phyloP scores from a whole-genome alignment of 2,329 filamentous ascomycete genomes.

The Graphiopsis chlorocephala region DNA sequence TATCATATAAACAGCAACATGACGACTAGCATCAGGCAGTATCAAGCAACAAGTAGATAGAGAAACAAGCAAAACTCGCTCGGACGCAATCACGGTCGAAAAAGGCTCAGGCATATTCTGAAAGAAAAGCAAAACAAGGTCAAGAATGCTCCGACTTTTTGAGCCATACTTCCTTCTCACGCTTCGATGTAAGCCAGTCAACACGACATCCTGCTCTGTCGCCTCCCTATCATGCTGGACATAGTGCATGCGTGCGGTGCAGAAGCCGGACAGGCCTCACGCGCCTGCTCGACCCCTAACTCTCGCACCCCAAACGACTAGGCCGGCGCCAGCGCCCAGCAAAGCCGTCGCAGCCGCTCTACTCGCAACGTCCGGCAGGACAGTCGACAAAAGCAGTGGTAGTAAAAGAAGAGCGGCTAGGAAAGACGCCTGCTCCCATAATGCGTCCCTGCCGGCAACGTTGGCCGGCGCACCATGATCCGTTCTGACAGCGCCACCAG shows the following conservation, averaged over 20 bases:
- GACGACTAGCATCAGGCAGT: neutral
- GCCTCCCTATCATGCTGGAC: neutral
- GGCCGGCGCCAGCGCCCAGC: constrained; percentile 37
- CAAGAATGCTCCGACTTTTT: neutral
- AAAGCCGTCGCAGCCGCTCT: constrained; percentile 40
- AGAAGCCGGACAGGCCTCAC: neutral
- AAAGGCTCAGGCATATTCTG: neutral
- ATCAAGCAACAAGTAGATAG: neutral
- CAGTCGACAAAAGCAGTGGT: constrained; percentile 42
- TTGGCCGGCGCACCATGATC: constrained; percentile 11
- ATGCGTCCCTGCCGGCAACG: neutral
- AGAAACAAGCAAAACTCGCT: neutral
- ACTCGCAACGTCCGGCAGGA: constrained; percentile 43
- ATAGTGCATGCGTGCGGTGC: neutral
- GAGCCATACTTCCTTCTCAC: neutral
- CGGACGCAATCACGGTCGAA: neutral
- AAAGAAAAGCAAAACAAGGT: neutral
- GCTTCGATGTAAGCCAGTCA: neutral
- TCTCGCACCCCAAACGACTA: constrained; percentile 24
- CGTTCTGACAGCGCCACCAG: neutral
- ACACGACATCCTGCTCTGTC: neutral
- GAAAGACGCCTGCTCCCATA: constrained; percentile 22
- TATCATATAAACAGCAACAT: neutral
- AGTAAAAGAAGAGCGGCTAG: constrained; percentile 40
- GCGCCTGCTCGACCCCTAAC: neutral